Conservation (phyloP, 257 asterid species). For the Przewalskia tangutica region DNA sequence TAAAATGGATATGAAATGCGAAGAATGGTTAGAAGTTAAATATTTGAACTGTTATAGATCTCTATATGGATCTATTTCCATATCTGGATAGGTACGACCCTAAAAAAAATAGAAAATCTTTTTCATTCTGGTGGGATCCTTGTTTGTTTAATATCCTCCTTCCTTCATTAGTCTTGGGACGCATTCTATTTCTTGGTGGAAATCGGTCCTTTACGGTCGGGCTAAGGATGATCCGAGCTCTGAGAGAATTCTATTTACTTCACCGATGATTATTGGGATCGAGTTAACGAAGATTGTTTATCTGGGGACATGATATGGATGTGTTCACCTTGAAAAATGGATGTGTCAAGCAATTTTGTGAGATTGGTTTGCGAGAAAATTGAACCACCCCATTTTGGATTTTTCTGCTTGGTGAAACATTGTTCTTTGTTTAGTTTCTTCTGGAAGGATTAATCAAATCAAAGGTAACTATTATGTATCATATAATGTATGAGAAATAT, state of each 20-base stretch:
- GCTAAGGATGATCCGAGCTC: not conserved
- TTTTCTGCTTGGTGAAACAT: not conserved
- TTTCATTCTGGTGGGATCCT: too few relatives aligned
- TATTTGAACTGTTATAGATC: too few relatives aligned
- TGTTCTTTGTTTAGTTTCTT: not conserved
- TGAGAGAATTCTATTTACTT: conserved; percentile 23
- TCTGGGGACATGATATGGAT: conserved; percentile 40
- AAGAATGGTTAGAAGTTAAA: conserved; percentile 12
- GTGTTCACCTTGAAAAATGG: conserved; percentile 13
- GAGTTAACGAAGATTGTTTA: conserved; percentile 14
- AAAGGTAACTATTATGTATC: too few relatives aligned
- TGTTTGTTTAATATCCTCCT: too few relatives aligned
- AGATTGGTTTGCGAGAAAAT: not conserved
- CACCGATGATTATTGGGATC: conserved; percentile 33
- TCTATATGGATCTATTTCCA: too few relatives aligned
- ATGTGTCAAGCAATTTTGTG: not conserved
- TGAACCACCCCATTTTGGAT: conserved; percentile 27
- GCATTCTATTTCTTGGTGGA: conserved; percentile 26
- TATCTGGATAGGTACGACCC: too few relatives aligned
- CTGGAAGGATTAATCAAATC: too few relatives aligned
- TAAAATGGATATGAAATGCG: not conserved
- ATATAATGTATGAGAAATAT: too few relatives aligned
- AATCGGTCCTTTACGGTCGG: conserved; percentile 16
- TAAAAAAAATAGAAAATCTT: too few relatives aligned
- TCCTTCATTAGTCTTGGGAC: too few relatives aligned